phyloP scores from a whole-genome alignment of 345 rosid species.

The Linum tenue region DNA sequence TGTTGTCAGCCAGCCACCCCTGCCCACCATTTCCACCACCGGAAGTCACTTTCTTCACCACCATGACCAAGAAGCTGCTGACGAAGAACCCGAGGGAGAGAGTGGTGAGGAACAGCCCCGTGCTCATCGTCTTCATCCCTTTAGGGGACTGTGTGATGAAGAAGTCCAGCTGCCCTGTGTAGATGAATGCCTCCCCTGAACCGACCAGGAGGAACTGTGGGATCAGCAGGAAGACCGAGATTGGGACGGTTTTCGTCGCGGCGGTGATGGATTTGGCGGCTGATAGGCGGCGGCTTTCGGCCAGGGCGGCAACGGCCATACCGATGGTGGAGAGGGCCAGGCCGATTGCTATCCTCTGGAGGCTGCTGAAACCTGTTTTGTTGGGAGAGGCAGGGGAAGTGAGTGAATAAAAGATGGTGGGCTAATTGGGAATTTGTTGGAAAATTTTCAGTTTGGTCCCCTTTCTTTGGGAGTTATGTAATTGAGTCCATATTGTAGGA shows the following conservation, averaged over 20 bases:
- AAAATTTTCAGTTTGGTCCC: too few species aligned
- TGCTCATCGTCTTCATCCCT: slow-evolving; percentile 12
- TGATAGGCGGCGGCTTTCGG: neutral
- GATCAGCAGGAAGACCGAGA: neutral
- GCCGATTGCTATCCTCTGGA: slow-evolving; percentile 2
- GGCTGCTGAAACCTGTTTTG: neutral
- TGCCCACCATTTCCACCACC: slow-evolving; percentile 3
- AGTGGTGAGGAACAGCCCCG: slow-evolving; percentile 4
- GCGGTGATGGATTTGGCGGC: neutral
- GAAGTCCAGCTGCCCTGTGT: slow-evolving; percentile 20
- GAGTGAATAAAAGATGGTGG: neutral
- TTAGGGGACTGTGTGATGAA: slow-evolving; percentile 22
- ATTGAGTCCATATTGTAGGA: too few species aligned
- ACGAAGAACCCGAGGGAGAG: slow-evolving; percentile 7
- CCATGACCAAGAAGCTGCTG: slow-evolving; percentile 14
- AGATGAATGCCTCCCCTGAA: slow-evolving; percentile 6
- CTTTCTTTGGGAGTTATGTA: too few species aligned
- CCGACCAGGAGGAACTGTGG: slow-evolving; percentile 1
- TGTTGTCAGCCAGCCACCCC: slow-evolving; percentile 30
- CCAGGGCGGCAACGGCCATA: neutral
- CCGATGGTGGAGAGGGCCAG: neutral
- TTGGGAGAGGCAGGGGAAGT: neutral
- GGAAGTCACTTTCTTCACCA: neutral
- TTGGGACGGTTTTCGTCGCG: neutral
- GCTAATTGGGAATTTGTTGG: too few species aligned